phyloP scores from a whole-genome alignment of 805 yeast genomes.

The Yarrowia sp. region DNA sequence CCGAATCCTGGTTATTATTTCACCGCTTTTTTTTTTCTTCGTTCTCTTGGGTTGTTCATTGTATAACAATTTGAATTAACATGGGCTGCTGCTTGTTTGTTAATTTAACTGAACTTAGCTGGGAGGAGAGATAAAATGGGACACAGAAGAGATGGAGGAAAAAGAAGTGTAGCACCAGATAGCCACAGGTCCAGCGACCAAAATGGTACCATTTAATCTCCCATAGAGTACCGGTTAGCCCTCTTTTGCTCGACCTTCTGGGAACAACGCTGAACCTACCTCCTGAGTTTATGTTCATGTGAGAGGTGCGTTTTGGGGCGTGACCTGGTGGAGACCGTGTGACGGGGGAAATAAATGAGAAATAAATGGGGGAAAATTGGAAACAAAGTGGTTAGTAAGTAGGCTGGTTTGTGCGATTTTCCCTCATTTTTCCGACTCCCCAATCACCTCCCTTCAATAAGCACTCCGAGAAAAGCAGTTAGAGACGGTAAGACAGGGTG shows the following conservation, averaged over 20 bases:
- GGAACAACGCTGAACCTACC: slow-evolving; percentile 3
- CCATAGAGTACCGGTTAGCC: no score
- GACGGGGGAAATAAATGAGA: no score
- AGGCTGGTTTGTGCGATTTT: no score
- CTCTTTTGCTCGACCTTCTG: neutral
- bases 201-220: no score
- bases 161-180: neutral
- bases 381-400: no score
- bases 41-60: no score
- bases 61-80: neutral
- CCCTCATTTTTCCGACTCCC: neutral
- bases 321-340: neutral
- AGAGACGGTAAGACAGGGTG: slow-evolving; percentile 24
- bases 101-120: neutral
- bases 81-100: slow-evolving; percentile 3
- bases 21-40: no score
- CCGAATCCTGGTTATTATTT: no score
- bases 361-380: no score
- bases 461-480: slow-evolving; percentile 14
- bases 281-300: slow-evolving; percentile 24
- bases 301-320: slow-evolving; percentile 24
- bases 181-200: neutral
- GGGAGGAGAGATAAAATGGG: neutral
- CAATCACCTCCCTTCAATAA: neutral
- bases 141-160: neutral